A percentile compares a stretch with the other conserved stretches of the same genome.
These are phyloP conservation scores for Plasmodium coatneyi DNA, from an alignment of 169 alveolate genomes.

Conservation along the genomic window DNA sequence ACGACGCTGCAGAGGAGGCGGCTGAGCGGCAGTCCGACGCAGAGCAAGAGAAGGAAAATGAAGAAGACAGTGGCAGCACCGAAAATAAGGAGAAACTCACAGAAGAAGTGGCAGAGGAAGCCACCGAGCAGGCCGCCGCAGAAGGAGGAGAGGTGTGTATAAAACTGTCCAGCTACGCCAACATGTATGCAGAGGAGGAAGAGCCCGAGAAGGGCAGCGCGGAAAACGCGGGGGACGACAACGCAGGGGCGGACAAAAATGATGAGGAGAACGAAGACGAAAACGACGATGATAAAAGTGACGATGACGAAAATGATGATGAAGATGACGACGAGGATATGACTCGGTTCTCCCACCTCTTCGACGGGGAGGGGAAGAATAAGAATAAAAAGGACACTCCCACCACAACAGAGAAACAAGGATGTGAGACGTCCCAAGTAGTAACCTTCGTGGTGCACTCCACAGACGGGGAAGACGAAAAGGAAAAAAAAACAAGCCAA, in stretches of 20 bases:
- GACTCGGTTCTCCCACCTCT: neutral
- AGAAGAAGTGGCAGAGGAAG: neutral
- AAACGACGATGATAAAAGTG: neutral
- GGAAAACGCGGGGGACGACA: neutral
- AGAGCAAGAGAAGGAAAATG: neutral
- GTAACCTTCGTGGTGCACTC: neutral
- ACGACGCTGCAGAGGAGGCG: neutral
- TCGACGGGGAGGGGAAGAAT: neutral
- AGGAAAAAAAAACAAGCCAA: neutral
- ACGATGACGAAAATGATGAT: neutral
- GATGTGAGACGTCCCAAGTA: neutral
- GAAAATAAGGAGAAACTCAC: neutral
- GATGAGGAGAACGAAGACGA: neutral
- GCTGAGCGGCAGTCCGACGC: neutral
- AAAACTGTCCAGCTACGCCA: slow-evolving; percentile 14
- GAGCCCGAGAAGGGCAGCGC: slow-evolving; percentile 1
- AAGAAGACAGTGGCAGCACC: neutral
- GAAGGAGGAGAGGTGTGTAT: slow-evolving; percentile 6
- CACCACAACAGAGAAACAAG: neutral
- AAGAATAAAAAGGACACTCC: neutral
- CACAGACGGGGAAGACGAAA: neutral
- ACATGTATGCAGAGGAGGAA: slow-evolving; percentile 8
- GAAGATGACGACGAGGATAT: neutral
- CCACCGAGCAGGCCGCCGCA: neutral
- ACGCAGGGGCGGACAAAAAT: neutral